Percentiles rank a stretch among this genome's conserved stretches.
Evolutionary conservation across 2,329 filamentous ascomycete genomes (phyloP).

Genomic region (Penicillium fuscoglaucum): DNA sequence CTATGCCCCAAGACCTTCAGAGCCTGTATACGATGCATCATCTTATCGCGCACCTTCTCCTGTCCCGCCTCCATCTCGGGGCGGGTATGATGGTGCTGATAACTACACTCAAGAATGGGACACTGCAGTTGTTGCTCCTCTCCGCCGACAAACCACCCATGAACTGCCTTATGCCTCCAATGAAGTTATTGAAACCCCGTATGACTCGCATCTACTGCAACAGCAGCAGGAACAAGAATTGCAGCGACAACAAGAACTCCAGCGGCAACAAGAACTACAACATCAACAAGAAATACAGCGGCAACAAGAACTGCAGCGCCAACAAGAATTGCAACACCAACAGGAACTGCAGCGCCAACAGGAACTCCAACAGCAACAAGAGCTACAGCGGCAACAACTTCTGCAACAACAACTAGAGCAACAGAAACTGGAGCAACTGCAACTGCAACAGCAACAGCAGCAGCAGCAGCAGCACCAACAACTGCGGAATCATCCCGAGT

Average conservation of each 20-base stretch:
- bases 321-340: background rate
- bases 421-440: background rate
- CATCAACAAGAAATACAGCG: background rate
- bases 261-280: background rate
- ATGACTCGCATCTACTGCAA: constrained; percentile 28
- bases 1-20: constrained; percentile 73
- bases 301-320: constrained; percentile 12
- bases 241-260: background rate
- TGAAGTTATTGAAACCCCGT: constrained; percentile 22
- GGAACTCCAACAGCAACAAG: background rate
- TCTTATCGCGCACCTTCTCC: constrained; percentile 31
- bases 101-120: constrained; percentile 33
- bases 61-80: constrained; percentile 11
- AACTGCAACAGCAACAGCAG: background rate
- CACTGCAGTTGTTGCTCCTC: constrained; percentile 15
- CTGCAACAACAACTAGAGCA: background rate
- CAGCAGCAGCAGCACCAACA: constrained; percentile 23
- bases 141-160: constrained; percentile 23
- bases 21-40: constrained; percentile 52
- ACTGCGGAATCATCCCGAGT: constrained; percentile 27
- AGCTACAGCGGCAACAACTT: background rate
- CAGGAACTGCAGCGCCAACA: background rate
- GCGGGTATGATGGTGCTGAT: constrained; percentile 34
- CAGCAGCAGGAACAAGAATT: background rate
- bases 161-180: constrained; percentile 24